These are phyloP conservation scores for Gillenia trifoliata DNA, from an alignment of 306 rosid species.

Conservation along the genomic window DNA sequence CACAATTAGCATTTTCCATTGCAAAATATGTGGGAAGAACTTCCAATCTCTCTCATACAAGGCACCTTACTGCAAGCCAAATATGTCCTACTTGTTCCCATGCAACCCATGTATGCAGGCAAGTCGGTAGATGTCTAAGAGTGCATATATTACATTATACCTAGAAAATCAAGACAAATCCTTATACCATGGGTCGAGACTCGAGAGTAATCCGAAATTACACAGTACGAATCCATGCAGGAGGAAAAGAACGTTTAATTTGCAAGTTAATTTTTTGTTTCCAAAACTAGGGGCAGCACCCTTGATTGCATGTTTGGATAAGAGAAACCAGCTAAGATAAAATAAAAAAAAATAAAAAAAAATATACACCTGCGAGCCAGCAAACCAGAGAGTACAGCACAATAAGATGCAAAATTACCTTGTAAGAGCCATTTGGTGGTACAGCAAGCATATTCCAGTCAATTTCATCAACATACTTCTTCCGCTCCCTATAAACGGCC, in stretches of 20 bases:
- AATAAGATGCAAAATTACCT: slow-evolving; percentile 45
- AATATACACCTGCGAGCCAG: not conserved
- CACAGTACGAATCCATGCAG: not conserved
- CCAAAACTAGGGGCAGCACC: not conserved
- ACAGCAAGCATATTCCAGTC: slow-evolving; percentile 94
- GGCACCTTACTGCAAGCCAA: not conserved
- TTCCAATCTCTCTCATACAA: not conserved
- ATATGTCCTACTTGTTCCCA: not conserved
- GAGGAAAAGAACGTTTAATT: not conserved
- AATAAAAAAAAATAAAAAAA: not conserved
- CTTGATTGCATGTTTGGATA: slow-evolving; percentile 18
- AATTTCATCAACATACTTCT: slow-evolving; percentile 81
- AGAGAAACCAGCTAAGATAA: slow-evolving; percentile 9
- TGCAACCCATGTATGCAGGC: not conserved
- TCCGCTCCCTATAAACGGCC: slow-evolving; percentile 94
- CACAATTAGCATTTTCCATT: not conserved
- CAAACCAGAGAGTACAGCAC: slow-evolving; percentile 13
- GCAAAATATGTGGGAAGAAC: not conserved
- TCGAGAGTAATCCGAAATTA: not conserved
- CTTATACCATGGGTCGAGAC: not conserved
- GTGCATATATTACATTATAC: not conserved
- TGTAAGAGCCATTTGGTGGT: slow-evolving; percentile 85
- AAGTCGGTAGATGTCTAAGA: not conserved
- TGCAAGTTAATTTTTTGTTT: not conserved
- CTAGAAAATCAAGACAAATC: not conserved